Conservation (phyloP, 1,284 basidiomycete species). For the Cryptococcus sp. region DNA sequence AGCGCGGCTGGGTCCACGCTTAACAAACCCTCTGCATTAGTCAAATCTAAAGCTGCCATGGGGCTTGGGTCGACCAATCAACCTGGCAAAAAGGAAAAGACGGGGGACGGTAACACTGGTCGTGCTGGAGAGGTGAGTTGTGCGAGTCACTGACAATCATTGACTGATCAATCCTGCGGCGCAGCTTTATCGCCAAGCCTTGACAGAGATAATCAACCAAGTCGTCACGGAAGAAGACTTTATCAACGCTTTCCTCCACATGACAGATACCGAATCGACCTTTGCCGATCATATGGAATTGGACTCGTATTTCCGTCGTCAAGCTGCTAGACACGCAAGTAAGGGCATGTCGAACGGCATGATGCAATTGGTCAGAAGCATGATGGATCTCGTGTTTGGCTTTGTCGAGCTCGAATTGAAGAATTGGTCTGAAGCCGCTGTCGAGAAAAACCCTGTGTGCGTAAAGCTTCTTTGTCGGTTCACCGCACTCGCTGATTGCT, state of each 20-base stretch:
- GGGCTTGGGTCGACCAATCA: slow-evolving; percentile 33
- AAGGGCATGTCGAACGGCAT: slow-evolving; percentile 66
- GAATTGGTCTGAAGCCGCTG: slow-evolving; percentile 75
- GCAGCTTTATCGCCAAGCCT: slow-evolving; percentile 71
- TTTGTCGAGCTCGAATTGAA: slow-evolving; percentile 84
- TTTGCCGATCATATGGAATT: slow-evolving; percentile 95
- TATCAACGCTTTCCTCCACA: slow-evolving; percentile 87
- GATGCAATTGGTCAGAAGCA: slow-evolving; percentile 75
- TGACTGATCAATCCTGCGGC: neutral
- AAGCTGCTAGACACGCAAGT: slow-evolving; percentile 69
- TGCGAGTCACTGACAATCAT: neutral
- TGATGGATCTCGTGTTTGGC: slow-evolving; percentile 93
- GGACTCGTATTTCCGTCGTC: slow-evolving; percentile 89
- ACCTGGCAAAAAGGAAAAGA: slow-evolving; percentile 52
- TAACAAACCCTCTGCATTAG: slow-evolving; percentile 36
- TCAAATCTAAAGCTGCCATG: slow-evolving; percentile 42
- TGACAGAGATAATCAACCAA: slow-evolving; percentile 74
- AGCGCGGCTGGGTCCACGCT: slow-evolving; percentile 7
- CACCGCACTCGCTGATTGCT: too few species aligned
- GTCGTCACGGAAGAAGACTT: slow-evolving; percentile 84
- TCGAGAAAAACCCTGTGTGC: slow-evolving; percentile 76
- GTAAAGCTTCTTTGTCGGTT: slow-evolving; percentile 46
- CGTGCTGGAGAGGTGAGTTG: slow-evolving; percentile 61
- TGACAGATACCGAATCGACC: slow-evolving; percentile 81
- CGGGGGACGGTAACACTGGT: slow-evolving; percentile 22